Percentiles rank a stretch among this genome's conserved stretches.
Conservation (phyloP, 805 yeast species). For the Metschnikowia colocasiae region DNA sequence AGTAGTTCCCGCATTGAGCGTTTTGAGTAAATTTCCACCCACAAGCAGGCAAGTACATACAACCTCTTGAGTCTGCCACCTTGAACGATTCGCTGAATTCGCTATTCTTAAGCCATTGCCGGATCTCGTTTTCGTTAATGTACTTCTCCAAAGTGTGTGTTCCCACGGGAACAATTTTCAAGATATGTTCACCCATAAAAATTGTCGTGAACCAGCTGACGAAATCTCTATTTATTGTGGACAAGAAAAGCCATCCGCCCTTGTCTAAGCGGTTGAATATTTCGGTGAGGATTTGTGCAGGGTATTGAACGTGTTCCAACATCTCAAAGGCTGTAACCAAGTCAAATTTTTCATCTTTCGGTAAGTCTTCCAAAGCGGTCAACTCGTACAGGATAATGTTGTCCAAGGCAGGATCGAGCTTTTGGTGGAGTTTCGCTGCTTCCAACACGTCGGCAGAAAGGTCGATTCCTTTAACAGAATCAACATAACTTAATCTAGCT, state of each 20-base stretch:
- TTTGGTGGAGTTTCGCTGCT: conserved; percentile 71
- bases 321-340: conserved; percentile 89
- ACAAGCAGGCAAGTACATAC: conserved; percentile 72
- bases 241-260: conserved; percentile 81
- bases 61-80: conserved; percentile 69
- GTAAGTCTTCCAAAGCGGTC: conserved; percentile 58
- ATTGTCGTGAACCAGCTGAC: conserved; percentile 92
- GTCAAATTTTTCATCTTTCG: conserved; percentile 52
- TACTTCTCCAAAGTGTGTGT: conserved; percentile 88
- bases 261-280: conserved; percentile 68
- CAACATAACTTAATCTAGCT: conserved; percentile 67
- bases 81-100: conserved; percentile 36
- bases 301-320: conserved; percentile 90
- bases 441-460: conserved; percentile 76
- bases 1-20: conserved; percentile 74
- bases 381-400: conserved; percentile 58
- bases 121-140: conserved; percentile 70
- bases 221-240: conserved; percentile 88
- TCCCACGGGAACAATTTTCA: conserved; percentile 83
- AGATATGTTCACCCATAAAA: conserved; percentile 77
- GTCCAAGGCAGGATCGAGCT: conserved; percentile 59
- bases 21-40: conserved; percentile 78
- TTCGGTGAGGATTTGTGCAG: conserved; percentile 64
- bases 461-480: conserved; percentile 76
- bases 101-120: conserved; percentile 56